Percentiles rank a stretch among this genome's conserved stretches.
phyloP scores from a whole-genome alignment of 495 filamentous ascomycete genomes.

The Trichoderma orchidacearum region DNA sequence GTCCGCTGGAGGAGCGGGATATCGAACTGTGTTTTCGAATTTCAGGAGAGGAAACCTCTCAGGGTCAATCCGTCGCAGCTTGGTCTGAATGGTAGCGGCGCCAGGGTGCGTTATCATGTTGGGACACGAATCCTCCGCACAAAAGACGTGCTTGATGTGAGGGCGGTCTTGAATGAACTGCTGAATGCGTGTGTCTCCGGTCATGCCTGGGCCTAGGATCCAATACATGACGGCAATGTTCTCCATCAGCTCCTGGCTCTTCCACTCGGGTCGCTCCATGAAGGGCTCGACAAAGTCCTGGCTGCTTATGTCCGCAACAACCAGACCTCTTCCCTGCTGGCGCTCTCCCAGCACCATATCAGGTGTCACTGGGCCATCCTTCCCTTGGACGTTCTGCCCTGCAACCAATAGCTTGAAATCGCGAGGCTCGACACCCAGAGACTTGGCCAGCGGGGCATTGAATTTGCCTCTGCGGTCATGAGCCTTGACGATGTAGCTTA shows the following conservation, averaged over 20 bases:
- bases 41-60: constrained; percentile 54
- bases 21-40: constrained; percentile 30
- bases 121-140: constrained; percentile 54
- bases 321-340: constrained; percentile 40
- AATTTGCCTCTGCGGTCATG: constrained; percentile 73
- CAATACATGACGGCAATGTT: constrained; percentile 62
- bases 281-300: constrained; percentile 51
- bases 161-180: constrained; percentile 52
- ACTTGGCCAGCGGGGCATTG: constrained; percentile 42
- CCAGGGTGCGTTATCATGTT: constrained; percentile 59
- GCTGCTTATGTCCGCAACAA: constrained; percentile 66
- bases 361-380: constrained; percentile 43
- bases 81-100: constrained; percentile 44
- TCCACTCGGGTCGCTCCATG: constrained; percentile 61
- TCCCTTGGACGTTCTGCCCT: constrained; percentile 37
- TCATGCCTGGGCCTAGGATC: constrained; percentile 62
- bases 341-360: constrained; percentile 33
- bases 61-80: constrained; percentile 54
- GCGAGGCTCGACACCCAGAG: constrained; percentile 40
- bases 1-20: constrained; percentile 3
- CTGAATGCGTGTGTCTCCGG: constrained; percentile 41
- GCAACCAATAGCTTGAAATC: constrained; percentile 36
- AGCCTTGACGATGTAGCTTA: constrained; percentile 74
- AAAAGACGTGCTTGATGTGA: constrained; percentile 58
- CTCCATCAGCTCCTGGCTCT: constrained; percentile 44